Percentiles rank a stretch among this genome's conserved stretches.
phyloP scores from a whole-genome alignment of 257 asterid genomes.

The Osmanthus fragrans region DNA sequence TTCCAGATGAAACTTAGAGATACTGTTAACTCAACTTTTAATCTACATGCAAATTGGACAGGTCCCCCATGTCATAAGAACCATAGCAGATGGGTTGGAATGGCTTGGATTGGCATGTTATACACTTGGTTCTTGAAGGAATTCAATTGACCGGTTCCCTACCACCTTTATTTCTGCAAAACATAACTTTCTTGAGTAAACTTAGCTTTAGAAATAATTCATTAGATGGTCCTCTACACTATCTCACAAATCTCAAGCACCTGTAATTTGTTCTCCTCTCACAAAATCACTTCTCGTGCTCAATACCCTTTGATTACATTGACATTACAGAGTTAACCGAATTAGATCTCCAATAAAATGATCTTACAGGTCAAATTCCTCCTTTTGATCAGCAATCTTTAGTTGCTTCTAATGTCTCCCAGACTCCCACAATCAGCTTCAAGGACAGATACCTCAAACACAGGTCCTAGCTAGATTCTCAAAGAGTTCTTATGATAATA shows the following conservation, averaged over 20 bases:
- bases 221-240: conserved; percentile 53
- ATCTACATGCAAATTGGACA: conserved; percentile 69
- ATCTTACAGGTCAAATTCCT: conserved; percentile 53
- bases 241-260: conserved; percentile 38
- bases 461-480: conserved; percentile 42
- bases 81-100: conserved; percentile 64
- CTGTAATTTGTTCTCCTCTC: conserved; percentile 48
- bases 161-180: conserved; percentile 45
- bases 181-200: conserved; percentile 49
- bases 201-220: conserved; percentile 60
- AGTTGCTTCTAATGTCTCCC: conserved; percentile 50
- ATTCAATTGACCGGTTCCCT: conserved; percentile 44
- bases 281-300: conserved; percentile 52
- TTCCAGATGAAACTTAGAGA: conserved; percentile 62
- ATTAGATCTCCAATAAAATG: conserved; percentile 54
- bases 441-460: conserved; percentile 55
- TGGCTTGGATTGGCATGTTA: conserved; percentile 58
- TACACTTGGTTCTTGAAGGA: conserved; percentile 52
- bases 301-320: conserved; percentile 41
- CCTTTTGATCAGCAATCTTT: conserved; percentile 54
- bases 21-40: conserved; percentile 23
- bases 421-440: conserved; percentile 48
- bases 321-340: conserved; percentile 33
- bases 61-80: conserved; percentile 65
- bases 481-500: conserved; percentile 38